Conservation (phyloP, 495 filamentous ascomycete genomes). For the Penicillium ucsense region DNA sequence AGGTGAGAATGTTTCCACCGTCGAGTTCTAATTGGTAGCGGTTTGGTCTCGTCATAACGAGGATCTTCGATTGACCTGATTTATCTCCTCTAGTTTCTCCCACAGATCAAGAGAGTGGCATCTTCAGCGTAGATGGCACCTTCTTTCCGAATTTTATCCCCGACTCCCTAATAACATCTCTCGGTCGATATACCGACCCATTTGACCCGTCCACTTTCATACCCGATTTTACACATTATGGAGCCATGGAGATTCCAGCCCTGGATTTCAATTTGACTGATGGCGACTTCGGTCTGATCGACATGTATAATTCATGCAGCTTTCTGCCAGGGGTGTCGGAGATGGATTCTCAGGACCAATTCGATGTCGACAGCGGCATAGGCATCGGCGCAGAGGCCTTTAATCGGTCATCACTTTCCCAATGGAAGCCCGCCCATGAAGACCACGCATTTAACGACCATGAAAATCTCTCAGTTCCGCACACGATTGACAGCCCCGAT, state of each 20-base stretch:
- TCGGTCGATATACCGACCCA: conserved; percentile 18
- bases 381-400: conserved; percentile 27
- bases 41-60: no score
- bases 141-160: conserved; percentile 30
- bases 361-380: conserved; percentile 18
- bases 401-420: conserved; percentile 41
- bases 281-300: conserved; percentile 48
- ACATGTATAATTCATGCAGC: conserved; percentile 44
- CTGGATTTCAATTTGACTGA: conserved; percentile 50
- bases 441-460: conserved; percentile 46
- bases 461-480: conserved; percentile 41
- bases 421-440: conserved; percentile 40
- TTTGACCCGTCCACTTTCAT: conserved; percentile 16
- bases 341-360: conserved; percentile 6
- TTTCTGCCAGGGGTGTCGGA: conserved; percentile 11
- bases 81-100: conserved; percentile 13
- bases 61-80: not conserved
- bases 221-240: conserved; percentile 19
- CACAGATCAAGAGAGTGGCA: conserved; percentile 22
- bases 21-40: no score
- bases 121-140: conserved; percentile 26
- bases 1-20: conserved; percentile 3
- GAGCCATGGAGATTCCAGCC: conserved; percentile 33
- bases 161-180: conserved; percentile 20
- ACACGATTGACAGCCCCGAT: conserved; percentile 24